Evolutionary conservation across 306 rosid genomes (phyloP).

Genomic region (Arachis hypogaea): DNA sequence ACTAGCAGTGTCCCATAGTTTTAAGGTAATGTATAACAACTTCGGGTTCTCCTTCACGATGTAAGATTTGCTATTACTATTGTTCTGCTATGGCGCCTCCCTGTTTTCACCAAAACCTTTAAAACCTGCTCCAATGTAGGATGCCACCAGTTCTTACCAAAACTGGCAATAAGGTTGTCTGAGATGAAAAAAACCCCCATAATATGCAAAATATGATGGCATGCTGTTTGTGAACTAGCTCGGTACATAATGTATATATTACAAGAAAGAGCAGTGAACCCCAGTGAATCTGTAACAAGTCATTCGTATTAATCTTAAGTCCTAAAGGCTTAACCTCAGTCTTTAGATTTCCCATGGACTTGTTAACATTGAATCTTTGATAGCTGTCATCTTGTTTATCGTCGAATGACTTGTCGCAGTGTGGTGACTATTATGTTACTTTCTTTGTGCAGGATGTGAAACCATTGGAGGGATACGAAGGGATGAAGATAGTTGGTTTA

Average conservation of each 20-base stretch:
- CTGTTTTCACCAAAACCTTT: neutral
- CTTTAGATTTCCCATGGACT: neutral
- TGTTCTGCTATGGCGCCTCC: slow-evolving; percentile 26
- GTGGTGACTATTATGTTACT: slow-evolving; percentile 33
- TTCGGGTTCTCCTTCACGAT: neutral
- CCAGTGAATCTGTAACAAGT: neutral
- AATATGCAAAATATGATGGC: neutral
- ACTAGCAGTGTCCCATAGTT: slow-evolving; percentile 51
- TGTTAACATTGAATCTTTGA: neutral
- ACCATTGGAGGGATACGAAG: slow-evolving; percentile 41
- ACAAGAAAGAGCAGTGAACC: neutral
- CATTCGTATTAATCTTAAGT: neutral
- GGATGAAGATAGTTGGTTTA: slow-evolving; percentile 78
- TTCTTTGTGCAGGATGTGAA: slow-evolving; percentile 56
- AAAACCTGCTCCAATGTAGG: neutral
- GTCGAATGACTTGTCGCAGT: neutral
- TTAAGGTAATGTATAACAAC: slow-evolving; percentile 56
- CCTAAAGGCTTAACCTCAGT: neutral
- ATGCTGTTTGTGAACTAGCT: neutral
- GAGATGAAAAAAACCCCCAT: neutral
- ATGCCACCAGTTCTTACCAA: neutral
- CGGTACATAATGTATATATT: neutral
- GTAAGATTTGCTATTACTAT: slow-evolving; percentile 13
- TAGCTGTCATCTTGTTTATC: slow-evolving; percentile 11
- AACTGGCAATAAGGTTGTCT: neutral